A percentile compares a stretch with the other conserved stretches of the same genome.
These are phyloP conservation scores for Tubosaeta sp. DNA, from an alignment of 768 basidiomycete genomes.

Conservation along the genomic window DNA sequence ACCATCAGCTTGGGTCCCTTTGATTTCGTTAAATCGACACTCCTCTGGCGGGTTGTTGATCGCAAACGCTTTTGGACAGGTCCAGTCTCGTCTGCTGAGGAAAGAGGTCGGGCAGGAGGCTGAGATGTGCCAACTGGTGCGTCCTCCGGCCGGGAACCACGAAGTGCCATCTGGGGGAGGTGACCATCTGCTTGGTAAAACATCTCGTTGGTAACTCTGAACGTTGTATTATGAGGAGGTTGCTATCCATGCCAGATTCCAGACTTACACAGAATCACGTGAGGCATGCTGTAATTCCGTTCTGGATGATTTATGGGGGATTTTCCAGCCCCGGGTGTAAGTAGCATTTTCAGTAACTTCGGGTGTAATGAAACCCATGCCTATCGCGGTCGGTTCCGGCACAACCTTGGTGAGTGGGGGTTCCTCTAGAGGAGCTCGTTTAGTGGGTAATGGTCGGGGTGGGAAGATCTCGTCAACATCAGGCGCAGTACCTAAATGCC, in stretches of 20 bases:
- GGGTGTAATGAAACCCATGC: conserved; percentile 74
- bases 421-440: conserved; percentile 52
- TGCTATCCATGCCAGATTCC: not conserved
- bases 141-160: conserved; percentile 40
- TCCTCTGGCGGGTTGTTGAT: conserved; percentile 53
- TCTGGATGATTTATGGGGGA: conserved; percentile 51
- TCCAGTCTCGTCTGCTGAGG: conserved; percentile 78
- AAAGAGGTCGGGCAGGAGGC: conserved; percentile 60
- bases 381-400: conserved; percentile 52
- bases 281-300: conserved; percentile 48
- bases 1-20: conserved; percentile 58
- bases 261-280: conserved; percentile 60
- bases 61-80: conserved; percentile 74
- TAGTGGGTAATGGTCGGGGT: conserved; percentile 52
- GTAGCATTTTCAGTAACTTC: conserved; percentile 54
- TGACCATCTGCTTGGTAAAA: conserved; percentile 54
- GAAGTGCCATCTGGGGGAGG: conserved; percentile 43
- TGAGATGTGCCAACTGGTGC: conserved; percentile 40
- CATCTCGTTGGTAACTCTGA: conserved; percentile 55
- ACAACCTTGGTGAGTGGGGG: conserved; percentile 33
- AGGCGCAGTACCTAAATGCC: conserved; percentile 55
- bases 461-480: conserved; percentile 74
- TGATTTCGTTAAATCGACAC: conserved; percentile 45
- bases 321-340: conserved; percentile 56
- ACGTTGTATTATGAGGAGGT: conserved; percentile 6